Base-by-base conservation (phyloP, 345 rosid genomes). In the Mallotus nudiflorus region DNA sequence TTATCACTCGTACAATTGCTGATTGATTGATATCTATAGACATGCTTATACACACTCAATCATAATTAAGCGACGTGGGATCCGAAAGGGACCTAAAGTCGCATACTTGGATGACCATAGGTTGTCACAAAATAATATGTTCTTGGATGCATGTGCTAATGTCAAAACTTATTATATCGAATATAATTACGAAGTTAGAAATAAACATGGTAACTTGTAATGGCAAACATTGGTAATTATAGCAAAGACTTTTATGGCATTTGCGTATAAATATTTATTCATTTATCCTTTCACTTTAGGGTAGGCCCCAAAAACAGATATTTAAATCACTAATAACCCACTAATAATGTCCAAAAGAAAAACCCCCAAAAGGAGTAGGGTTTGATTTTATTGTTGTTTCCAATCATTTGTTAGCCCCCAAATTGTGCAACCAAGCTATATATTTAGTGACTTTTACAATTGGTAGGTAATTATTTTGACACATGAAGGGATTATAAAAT, bases 141-240 rank as follows among this genome's bases (percentile, higher is more conserved):
- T 2, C 37, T 33, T 33, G 37, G 37, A 33, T 33, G 37, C 37
- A 33, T 33, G 37, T 33, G 37, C 37, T 33, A 33, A 33, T 80
- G 80, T 86, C 86, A 84, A 81, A 71, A 65, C 75, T 77, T 64
- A 81, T 77, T 52, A 77, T 59, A 65, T 68, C 63, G 19, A 40
- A 52, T 56, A 77, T 74, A 74, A 81, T 77, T 73, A 40, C 77
- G 0, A 59, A 31, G 66, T 70, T 67, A 52, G 73, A 74, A 77
- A 70, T 13, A 51, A 61, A 74, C 55, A 60, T 18, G 78, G 75
- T 84, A 75, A 70, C 82, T 83, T 85, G 85, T 76, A 85, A 83
- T 83, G 89, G 88, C 83, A 83, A 87, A 87, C 89, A 83, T 68
- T 35, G 35, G 83, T 71, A 68, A 85, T 85, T 70, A 87, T 85